Base-by-base conservation (phyloP, 345 rosid genomes). In the Aquilaria sinensis region DNA sequence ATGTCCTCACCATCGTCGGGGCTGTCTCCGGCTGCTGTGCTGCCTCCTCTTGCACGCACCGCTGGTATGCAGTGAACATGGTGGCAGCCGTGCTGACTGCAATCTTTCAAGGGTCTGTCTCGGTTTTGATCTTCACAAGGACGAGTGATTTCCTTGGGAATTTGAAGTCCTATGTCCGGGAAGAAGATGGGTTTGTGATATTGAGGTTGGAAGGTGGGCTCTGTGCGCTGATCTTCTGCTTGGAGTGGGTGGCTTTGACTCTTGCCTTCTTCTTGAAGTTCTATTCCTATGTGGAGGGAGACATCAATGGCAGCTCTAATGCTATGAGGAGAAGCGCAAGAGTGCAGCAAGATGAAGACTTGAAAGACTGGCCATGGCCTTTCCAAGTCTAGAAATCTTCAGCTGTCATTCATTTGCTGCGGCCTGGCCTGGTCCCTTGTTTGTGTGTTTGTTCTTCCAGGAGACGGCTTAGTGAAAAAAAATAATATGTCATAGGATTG, bases 231-330 rank as follows among this genome's bases (percentile, higher is more conserved):
- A 88, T 90, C 10, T 93, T 93, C 68, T 82, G 85, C 73, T 58
- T 90, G 69, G 97, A 90, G 74, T 93, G 98, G 98, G 84, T 83
- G 10, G 97, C 82, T 61, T 79, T 93, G 23, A 85, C 84, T 4
- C 88, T 93, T 51, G 98, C 98, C 10, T 93, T 93, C 70, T 86
- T 90, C 85, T 71, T 93, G 71, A 90, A 85, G 80, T 90, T 86
- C 61, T 80, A 83, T 41, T 84, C 78, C 8, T 86, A 77, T 33
- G 84, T 85, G 2, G 93, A 87, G 9, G 84, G 83, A 14, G 80
- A 65, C 61, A 80, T 48, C 51, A 64, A 51, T 12, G 57, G 68
- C 32, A 63, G 32, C 55, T 53, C 60, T 32, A 9, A 9, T 43
- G 72, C 64, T 4, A 47, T 64, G 74, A 85, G 60, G 80, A 81